These are phyloP conservation scores for Salpingoeca rosetta DNA, from an alignment of 78 protist species.

Conservation along the genomic window DNA sequence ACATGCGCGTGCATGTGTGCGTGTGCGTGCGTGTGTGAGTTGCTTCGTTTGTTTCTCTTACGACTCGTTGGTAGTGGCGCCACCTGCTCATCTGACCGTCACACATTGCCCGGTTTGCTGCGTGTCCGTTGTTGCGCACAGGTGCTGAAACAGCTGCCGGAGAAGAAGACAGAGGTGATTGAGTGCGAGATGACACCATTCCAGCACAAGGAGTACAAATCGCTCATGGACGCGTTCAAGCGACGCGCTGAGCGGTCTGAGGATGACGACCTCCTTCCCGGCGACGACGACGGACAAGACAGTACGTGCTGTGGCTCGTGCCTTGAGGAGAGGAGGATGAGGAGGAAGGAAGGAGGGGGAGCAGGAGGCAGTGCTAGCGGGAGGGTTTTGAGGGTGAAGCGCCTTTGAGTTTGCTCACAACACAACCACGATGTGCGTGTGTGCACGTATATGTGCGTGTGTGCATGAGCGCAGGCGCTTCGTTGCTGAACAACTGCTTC, in stretches of 20 bases:
- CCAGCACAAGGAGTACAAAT: background rate
- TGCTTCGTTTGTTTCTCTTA: no score
- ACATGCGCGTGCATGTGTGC: background rate
- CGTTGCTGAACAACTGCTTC: background rate
- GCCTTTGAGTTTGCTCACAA: background rate
- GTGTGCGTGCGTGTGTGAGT: background rate
- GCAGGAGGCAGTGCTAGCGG: background rate
- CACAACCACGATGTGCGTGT: background rate
- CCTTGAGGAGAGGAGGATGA: no score
- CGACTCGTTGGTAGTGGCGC: background rate
- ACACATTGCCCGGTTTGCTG: no score
- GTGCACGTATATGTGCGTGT: constrained; percentile 8
- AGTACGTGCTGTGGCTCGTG: no score
- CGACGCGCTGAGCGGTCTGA: no score
- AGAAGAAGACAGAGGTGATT: background rate
- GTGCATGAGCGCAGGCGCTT: constrained; percentile 4
- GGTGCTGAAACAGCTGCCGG: background rate
- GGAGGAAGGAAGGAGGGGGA: no score
- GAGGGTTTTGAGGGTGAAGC: background rate
- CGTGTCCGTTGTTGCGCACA: no score
- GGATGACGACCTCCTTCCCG: no score
- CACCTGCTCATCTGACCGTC: no score
- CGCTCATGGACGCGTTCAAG: no score
- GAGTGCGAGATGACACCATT: background rate
- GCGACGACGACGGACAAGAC: no score